Base-by-base conservation (phyloP, 2,329 filamentous ascomycete genomes). In the Hymenoscyphus occultus region DNA sequence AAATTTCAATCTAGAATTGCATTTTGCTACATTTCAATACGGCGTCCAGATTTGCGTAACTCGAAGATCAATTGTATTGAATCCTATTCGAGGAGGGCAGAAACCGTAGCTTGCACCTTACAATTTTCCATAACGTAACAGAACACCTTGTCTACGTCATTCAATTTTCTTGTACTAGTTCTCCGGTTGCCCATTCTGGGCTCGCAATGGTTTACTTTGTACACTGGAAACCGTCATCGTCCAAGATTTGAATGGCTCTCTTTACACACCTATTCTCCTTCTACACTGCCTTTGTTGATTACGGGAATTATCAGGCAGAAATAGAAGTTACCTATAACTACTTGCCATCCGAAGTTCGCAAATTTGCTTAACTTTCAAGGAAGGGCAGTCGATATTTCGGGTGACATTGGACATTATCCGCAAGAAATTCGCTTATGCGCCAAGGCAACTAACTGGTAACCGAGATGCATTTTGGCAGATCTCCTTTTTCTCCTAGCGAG, bases 381-480 rank as follows among this genome's bases (percentile, higher is more conserved):
- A 31, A 10, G 58, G 39, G 10, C 6, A n/a, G 19, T 19, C 2
- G 5, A 1, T 5, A 22, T 28, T 28, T 28, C 28, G 28, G 5
- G 16, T 60, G 19, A 60, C 19, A 39, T 60, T 35, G 9, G 35
- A 35, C 5, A 35, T 35, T 35, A 45, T 12, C 35, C 59, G 9
- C 40, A 31, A 12, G 12, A 14, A 42, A 39, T 14, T 7, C 28
- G 16, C 39, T 31, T 48, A 28, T 42, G 35, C 59, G 2, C 12
- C 45, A 31, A 28, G n/a, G 39, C 51, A 45, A 35, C 32, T 40
- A 45, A 35, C 32, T 40, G 9, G 28, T 39, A 61, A 39, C 58
- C 57, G 63, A 61, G 57, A 64, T 54, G 45, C 51, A 59, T 59
- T 65, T 56, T 59, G 45, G 63, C 60, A 62, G 63, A 65, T 65